Conservation (phyloP, 179 eudicot genomes). For the Beta corolliflora region DNA sequence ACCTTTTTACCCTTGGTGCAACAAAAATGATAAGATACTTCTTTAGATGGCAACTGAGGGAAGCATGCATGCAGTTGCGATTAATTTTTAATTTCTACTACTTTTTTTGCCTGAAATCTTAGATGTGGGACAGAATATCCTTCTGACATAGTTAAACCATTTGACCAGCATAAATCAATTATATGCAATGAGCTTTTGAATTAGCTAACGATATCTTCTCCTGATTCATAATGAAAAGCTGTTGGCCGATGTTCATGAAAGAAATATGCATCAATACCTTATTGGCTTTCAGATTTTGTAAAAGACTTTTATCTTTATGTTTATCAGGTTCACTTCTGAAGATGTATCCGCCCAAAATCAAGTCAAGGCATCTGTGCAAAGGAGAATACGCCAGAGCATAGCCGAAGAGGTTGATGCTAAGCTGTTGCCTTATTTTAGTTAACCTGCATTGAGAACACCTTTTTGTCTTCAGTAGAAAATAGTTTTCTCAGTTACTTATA, state of each 20-base stretch:
- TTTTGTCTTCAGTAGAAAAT: neutral
- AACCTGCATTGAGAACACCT: neutral
- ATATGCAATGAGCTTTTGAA: neutral
- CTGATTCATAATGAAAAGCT: neutral
- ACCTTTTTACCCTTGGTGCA: neutral
- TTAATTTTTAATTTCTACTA: neutral
- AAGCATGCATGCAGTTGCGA: neutral
- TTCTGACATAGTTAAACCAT: neutral
- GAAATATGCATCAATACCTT: neutral
- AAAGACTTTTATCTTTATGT: neutral
- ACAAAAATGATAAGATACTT: neutral
- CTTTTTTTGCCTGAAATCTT: neutral
- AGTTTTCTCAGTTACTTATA: neutral
- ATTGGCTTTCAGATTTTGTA: conserved; percentile 10
- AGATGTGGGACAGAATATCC: neutral
- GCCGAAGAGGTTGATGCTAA: conserved; percentile 73
- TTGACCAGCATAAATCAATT: neutral
- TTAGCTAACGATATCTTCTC: neutral
- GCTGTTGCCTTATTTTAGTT: conserved; percentile 6
- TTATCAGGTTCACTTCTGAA: conserved; percentile 75
- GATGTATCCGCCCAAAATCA: conserved; percentile 98
- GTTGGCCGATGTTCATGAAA: neutral
- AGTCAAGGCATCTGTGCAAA: conserved; percentile 96
- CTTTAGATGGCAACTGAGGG: neutral
- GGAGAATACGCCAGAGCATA: conserved; percentile 88